Evolutionary conservation across 495 filamentous ascomycete species (phyloP).

Genomic region (Tuber brumale): DNA sequence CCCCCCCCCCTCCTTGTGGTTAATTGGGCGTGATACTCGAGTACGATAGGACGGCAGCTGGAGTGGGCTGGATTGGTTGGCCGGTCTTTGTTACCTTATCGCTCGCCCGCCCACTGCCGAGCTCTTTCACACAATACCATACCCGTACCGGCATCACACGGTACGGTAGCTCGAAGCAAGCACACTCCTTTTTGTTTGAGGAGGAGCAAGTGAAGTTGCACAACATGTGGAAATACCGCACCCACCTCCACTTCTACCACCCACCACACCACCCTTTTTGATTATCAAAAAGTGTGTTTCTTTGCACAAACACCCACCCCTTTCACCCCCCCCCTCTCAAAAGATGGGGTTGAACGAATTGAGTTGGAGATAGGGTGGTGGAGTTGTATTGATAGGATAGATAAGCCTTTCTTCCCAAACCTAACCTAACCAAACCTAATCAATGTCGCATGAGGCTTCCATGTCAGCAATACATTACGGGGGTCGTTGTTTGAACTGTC

Average conservation of each 20-base stretch:
- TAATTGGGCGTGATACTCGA: not conserved
- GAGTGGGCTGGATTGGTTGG: not conserved
- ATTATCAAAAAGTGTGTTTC: constrained; percentile 1
- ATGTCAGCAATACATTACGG: not conserved
- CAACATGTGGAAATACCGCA: not conserved
- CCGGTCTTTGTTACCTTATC: constrained; percentile 4
- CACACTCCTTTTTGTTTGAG: not conserved
- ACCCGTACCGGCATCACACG: not conserved
- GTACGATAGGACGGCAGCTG: constrained; percentile 3
- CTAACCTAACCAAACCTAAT: not conserved
- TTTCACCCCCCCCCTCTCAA: not conserved
- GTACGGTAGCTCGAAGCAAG: not conserved
- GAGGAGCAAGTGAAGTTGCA: not conserved
- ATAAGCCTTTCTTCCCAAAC: not conserved
- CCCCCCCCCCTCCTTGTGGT: not conserved
- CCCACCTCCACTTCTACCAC: not conserved
- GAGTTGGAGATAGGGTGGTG: not conserved
- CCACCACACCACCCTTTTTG: not conserved
- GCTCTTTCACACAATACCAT: not conserved
- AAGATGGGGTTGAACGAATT: not conserved
- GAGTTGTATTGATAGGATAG: not conserved
- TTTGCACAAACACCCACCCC: not conserved
- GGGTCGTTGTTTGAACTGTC: not conserved
- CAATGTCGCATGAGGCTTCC: not conserved
- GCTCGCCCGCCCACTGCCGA: not conserved